Evolutionary conservation across 108 stramenopile species (phyloP), one percentile per base, ranked within the genome.

Genomic region (Skeletonema grethae): DNA sequence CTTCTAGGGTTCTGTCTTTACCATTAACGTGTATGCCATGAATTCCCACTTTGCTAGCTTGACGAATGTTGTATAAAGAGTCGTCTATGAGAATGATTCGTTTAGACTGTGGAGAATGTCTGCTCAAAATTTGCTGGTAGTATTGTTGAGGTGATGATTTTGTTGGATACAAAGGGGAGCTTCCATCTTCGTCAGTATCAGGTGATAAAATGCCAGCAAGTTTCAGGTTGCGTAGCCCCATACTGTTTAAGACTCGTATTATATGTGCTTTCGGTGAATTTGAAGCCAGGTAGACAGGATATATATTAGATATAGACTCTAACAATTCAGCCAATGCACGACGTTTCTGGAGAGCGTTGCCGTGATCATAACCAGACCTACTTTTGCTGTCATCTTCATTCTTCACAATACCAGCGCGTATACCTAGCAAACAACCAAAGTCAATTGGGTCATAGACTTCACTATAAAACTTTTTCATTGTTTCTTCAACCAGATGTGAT

Each of bases 231-330:
- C 72, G 15, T 22, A 90, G 46, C 31, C 94, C 94, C 73, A 95
- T 63, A 18, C 63, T 74, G 61, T 79, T 73, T 38, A 92, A 12
- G 2, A 89, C 88, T 43, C 75, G 77, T 8, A 46, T 7, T 15
- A 95, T 79, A 67, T 95, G 94, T 45, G 73, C 69, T 15, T 56
- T 77, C 10, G 94, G 94, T 6, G 94, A 95, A 64, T 95, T 95
- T 36, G 91, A 92, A 15, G 90, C 86, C 35, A 92, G 70, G 55
- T 78, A 82, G 39, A 95, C 70, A 6, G 85, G 80, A 72, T 75
- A 57, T 0, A 2, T 35, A 15, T 57, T 18, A 32, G 48, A 57
- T 18, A 73, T 32, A 15, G 72, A 72, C 43, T 38, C 69, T 28
- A 80, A 53, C 16, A 69, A 69, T 24, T 73, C 72, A 20, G 80